These are phyloP conservation scores for Bipolaris cookei DNA, from an alignment of 2,329 filamentous ascomycete species.

Conservation along the genomic window DNA sequence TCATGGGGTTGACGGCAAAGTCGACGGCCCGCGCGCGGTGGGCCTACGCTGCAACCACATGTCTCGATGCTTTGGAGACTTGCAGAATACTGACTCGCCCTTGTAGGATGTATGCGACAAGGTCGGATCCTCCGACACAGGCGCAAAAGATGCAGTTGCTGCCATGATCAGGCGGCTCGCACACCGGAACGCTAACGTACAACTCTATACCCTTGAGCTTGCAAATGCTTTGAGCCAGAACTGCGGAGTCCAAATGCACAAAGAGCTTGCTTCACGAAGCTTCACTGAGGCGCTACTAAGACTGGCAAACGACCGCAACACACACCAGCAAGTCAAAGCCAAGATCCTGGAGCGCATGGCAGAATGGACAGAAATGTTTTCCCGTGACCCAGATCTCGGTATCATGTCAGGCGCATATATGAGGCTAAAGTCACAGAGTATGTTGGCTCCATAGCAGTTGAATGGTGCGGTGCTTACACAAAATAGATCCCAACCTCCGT, in stretches of 20 bases:
- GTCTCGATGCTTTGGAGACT: neutral
- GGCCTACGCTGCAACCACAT: neutral
- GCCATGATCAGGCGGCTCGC: conserved; percentile 90
- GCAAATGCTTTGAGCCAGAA: conserved; percentile 92
- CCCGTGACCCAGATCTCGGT: conserved; percentile 84
- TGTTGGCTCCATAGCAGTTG: neutral
- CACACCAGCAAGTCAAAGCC: conserved; percentile 92
- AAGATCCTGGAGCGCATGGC: conserved; percentile 98
- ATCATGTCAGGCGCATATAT: conserved; percentile 97
- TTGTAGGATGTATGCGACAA: conserved; percentile 66
- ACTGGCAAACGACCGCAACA: conserved; percentile 91
- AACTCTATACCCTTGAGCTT: conserved; percentile 90
- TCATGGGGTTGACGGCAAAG: neutral
- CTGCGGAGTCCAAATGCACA: conserved; percentile 84
- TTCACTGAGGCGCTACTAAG: conserved; percentile 94
- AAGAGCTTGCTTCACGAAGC: conserved; percentile 86
- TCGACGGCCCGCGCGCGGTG: neutral
- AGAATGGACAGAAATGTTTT: conserved; percentile 95
- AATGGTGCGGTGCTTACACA: conserved; percentile 17
- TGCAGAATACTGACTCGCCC: conserved; percentile 19
- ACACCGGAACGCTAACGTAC: conserved; percentile 93
- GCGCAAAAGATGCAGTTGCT: conserved; percentile 82
- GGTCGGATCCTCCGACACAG: conserved; percentile 59
- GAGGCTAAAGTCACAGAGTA: conserved; percentile 76
- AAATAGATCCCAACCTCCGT: conserved; percentile 83